These are phyloP conservation scores for Monilinia polystroma DNA, from an alignment of 2,329 filamentous ascomycete genomes.

Conservation along the genomic window DNA sequence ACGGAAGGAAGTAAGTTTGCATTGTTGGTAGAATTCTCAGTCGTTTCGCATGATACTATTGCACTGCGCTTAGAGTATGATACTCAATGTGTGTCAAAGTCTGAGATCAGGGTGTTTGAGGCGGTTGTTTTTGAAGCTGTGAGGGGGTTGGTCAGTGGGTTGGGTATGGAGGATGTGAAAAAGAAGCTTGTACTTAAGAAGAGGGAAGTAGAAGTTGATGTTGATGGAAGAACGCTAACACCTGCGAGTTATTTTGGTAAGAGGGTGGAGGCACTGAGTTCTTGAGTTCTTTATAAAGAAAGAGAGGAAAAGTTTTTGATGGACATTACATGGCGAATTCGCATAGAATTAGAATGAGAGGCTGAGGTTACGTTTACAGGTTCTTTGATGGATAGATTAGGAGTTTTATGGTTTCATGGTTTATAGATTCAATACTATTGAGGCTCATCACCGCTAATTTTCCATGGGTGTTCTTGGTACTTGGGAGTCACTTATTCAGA, in stretches of 20 bases:
- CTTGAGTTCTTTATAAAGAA: not conserved
- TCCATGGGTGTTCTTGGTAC: not conserved
- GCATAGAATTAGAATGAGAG: not conserved
- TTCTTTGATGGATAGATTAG: not conserved
- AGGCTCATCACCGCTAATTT: not conserved
- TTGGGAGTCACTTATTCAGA: too few relatives aligned
- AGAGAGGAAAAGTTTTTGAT: not conserved
- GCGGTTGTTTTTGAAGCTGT: conserved; percentile 4
- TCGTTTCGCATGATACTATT: not conserved
- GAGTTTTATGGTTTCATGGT: not conserved
- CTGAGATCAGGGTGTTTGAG: conserved; percentile 3
- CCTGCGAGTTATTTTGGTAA: conserved; percentile 3
- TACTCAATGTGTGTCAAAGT: not conserved
- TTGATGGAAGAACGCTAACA: not conserved
- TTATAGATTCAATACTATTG: not conserved
- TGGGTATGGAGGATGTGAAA: not conserved
- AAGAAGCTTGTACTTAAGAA: not conserved
- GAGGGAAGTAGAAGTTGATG: not conserved
- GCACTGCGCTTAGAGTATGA: conserved; percentile 16
- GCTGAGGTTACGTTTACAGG: not conserved
- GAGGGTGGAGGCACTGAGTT: not conserved
- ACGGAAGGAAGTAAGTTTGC: conserved; percentile 19
- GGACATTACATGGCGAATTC: not conserved
- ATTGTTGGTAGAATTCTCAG: not conserved
- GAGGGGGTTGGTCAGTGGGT: not conserved